phyloP scores from a whole-genome alignment of 257 asterid species.

The Striga asiatica region DNA sequence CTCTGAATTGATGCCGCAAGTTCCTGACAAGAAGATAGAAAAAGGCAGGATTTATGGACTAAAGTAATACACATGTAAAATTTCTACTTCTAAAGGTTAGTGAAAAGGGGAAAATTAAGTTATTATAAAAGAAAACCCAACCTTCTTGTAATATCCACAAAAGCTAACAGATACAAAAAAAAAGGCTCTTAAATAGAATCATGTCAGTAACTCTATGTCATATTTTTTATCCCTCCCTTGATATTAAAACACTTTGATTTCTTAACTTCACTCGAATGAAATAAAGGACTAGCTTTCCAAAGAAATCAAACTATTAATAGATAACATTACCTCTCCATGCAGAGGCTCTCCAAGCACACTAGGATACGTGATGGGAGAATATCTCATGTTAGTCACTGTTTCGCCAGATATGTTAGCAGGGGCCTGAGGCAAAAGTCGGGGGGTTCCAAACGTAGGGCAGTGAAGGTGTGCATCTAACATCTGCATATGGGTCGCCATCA shows the following conservation, averaged over 20 bases:
- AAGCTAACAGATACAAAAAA: background rate
- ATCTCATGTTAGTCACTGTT: constrained; percentile 66
- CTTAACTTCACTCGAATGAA: background rate
- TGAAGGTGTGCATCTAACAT: constrained; percentile 98
- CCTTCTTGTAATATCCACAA: background rate
- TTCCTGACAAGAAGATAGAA: constrained; percentile 38
- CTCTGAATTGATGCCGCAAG: constrained; percentile 87
- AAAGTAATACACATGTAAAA: background rate
- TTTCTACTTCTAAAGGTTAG: background rate
- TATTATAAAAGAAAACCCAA: background rate
- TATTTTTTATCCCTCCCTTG: too few species aligned
- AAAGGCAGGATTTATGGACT: background rate
- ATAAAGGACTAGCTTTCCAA: background rate
- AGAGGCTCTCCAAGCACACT: constrained; percentile 98
- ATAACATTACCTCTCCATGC: constrained; percentile 87
- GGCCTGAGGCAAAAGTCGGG: constrained; percentile 86
- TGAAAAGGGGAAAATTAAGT: too few species aligned
- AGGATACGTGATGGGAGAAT: constrained; percentile 93
- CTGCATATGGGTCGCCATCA: constrained; percentile 96
- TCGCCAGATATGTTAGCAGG: constrained; percentile 63
- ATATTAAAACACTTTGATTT: too few species aligned
- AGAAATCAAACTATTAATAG: constrained; percentile 8
- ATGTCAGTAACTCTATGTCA: background rate
- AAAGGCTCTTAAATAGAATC: background rate
- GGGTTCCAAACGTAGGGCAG: constrained; percentile 95